Evolutionary conservation across 108 stramenopile species (phyloP), one percentile per base, ranked within the genome.

Genomic region (Aurantiochytrium sp.): DNA sequence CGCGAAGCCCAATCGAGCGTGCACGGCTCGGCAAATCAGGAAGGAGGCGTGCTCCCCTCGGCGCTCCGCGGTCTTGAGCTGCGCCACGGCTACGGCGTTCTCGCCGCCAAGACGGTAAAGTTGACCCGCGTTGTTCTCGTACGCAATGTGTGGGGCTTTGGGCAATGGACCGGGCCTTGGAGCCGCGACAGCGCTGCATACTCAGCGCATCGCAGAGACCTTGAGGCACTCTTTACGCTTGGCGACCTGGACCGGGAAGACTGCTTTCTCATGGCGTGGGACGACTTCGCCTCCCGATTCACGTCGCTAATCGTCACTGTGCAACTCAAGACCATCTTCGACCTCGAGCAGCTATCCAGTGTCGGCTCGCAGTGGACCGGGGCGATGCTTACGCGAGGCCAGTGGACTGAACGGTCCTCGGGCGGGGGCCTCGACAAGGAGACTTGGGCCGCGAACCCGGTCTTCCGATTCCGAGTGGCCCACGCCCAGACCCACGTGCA

Each of bases 131-230:
- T 81, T 12, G 39, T 81, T 41, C 73, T 81, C 27, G 45, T 81
- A 24, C 73, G 45, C 73, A 81, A 81, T 24, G 24, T 30, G 15
- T 81, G 73, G 73, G 45, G 45, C 27, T 81, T 81, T 48, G 73
- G 73, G 17, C 39, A 81, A 48, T 81, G 73, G 73, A 41, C 8
- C 21, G 73, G 73, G n/a, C 73, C 73, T 6, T 81, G 73, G 73
- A 81, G 73, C 39, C 42, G 30, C 1, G 45, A n/a, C 6, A 81
- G 73, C 73, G 19, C 21, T 6, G 73, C 8, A 24, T 81, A 22
- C 39, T 6, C 21, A 48, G 2, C 21, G 12, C n/a, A 81, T 24
- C 6, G 6, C 36, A 81, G 32, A 48, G 73, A 81, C 21, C 17
- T 81, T 6, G 36, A 81, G 24, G 8, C 24, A 6, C 73, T 81